phyloP scores from a whole-genome alignment of 805 yeast genomes.

The Yamadazyma takamatsuzukensis region DNA sequence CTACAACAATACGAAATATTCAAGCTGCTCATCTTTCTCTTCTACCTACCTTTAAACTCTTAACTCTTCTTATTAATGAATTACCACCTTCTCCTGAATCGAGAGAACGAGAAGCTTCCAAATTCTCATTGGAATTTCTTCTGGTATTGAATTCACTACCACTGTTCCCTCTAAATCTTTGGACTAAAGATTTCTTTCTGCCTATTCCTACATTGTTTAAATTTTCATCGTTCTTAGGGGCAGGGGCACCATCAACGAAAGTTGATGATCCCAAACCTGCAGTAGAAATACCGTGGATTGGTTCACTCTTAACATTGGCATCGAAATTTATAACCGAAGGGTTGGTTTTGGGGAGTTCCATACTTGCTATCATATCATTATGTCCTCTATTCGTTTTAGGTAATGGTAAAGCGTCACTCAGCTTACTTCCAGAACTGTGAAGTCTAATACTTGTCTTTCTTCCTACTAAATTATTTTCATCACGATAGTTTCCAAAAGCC shows the following conservation, averaged over 20 bases:
- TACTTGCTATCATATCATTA: constrained; percentile 17
- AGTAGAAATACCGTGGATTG: constrained; percentile 82
- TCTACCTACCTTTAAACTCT: constrained; percentile 79
- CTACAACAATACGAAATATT: too few species aligned
- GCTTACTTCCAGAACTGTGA: constrained; percentile 5
- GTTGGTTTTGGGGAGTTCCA: constrained; percentile 44
- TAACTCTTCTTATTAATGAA: constrained; percentile 77
- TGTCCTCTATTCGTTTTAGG: constrained; percentile 17
- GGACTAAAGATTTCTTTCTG: constrained; percentile 81
- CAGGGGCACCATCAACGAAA: constrained; percentile 95
- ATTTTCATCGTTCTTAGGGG: constrained; percentile 45
- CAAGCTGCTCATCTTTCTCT: constrained; percentile 22
- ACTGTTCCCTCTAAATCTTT: constrained; percentile 50
- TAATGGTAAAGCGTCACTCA: constrained; percentile 12
- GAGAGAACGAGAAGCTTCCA: constrained; percentile 9
- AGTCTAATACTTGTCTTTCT: constrained; percentile 11
- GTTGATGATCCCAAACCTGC: constrained; percentile 91
- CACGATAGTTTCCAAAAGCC: constrained; percentile 69
- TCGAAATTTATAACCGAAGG: constrained; percentile 65
- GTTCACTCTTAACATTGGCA: constrained; percentile 60
- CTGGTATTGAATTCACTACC: constrained; percentile 29
- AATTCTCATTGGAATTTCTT: constrained; percentile 21
- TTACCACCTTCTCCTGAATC: constrained; percentile 31
- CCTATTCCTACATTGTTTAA: constrained; percentile 47
- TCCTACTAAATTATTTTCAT: constrained; percentile 40